These are phyloP conservation scores for Imleria badia DNA, from an alignment of 768 basidiomycete species.

Conservation along the genomic window DNA sequence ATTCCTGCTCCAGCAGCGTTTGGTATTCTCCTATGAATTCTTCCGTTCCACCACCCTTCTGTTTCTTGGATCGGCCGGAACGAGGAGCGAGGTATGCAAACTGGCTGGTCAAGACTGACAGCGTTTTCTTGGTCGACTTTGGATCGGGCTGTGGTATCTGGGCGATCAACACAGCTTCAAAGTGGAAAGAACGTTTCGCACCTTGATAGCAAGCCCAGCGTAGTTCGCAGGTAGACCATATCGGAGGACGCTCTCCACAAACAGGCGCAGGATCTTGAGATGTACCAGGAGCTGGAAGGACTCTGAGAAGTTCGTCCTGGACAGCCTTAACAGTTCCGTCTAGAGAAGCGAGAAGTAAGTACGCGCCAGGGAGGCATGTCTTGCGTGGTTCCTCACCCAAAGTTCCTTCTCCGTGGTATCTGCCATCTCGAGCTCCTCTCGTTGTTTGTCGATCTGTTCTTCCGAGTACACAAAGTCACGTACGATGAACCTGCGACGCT, in stretches of 20 bases:
- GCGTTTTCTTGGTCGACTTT: conserved; percentile 77
- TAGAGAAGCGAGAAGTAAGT: conserved; percentile 32
- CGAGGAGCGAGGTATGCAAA: conserved; percentile 81
- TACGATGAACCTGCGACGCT: conserved; percentile 70
- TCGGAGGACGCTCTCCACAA: conserved; percentile 92
- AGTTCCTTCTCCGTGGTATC: conserved; percentile 91
- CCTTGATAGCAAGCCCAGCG: conserved; percentile 78
- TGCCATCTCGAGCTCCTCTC: conserved; percentile 75
- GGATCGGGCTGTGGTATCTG: conserved; percentile 67
- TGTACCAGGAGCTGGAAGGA: conserved; percentile 93
- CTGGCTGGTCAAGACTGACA: conserved; percentile 69
- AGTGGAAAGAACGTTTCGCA: conserved; percentile 27
- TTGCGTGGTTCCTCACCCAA: conserved; percentile 63
- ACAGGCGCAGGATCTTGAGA: conserved; percentile 86
- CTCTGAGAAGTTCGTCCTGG: conserved; percentile 96
- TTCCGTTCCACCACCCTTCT: conserved; percentile 41
- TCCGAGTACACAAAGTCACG: conserved; percentile 94
- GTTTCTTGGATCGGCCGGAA: conserved; percentile 47
- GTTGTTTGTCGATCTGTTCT: conserved; percentile 75
- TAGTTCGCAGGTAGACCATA: conserved; percentile 96
- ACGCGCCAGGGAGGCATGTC: neutral
- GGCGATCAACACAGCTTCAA: neutral
- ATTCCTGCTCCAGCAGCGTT: conserved; percentile 91
- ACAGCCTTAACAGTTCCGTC: conserved; percentile 88
- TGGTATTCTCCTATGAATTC: conserved; percentile 92